Base-by-base conservation (phyloP, 148 eudicot species). In the Heliosperma pusillum region DNA sequence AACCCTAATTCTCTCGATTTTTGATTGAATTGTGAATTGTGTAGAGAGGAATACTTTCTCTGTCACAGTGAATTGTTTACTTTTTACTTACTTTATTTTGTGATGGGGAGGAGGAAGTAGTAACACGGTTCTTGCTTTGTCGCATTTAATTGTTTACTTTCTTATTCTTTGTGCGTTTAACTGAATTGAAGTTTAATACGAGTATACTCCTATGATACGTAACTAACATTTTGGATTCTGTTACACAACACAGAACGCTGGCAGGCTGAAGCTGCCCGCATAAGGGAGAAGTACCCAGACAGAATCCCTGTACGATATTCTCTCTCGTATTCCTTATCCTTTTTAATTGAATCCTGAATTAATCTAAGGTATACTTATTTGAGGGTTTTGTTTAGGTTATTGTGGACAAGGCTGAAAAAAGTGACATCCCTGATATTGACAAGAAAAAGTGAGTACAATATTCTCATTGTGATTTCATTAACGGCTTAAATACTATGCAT, bases 221-320 rank as follows among this genome's bases (percentile, higher is more conserved):
- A 3, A 19, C 20, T 61, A 10, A 24, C 7, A 20, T 1, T 56
- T 17, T 75, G 33, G 63, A 58, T 59, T 66, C 7, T 44, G 68
- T 1, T 60, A 42, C 44, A 16, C 70, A 69, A 19, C n/a, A n/a
- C 91, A 93, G 98, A 93, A 71, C 89, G 95, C 85, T 86, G 98
- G 66, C 98, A 91, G 83, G 98, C 95, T 68, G 98, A 93, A 86
- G 91, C 98, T 84, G 80, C 90, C 73, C 97, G 98, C 70, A 93
- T 93, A 81, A 86, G 97, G 84, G 95, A 91, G 84, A 93, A 91
- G 85, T 93, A 93, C 61, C 95, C 97, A 8, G 97, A 93, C 80
- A 83, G 98, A 88, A 93, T 93, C 45, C 98, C 97, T 73, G 98
- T 93, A 89, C 52, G 62, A 50, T 76, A 27, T 19, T 27, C 2